Conservation (phyloP, 23 red algal genomes). For the Gracilaria gracilis region DNA sequence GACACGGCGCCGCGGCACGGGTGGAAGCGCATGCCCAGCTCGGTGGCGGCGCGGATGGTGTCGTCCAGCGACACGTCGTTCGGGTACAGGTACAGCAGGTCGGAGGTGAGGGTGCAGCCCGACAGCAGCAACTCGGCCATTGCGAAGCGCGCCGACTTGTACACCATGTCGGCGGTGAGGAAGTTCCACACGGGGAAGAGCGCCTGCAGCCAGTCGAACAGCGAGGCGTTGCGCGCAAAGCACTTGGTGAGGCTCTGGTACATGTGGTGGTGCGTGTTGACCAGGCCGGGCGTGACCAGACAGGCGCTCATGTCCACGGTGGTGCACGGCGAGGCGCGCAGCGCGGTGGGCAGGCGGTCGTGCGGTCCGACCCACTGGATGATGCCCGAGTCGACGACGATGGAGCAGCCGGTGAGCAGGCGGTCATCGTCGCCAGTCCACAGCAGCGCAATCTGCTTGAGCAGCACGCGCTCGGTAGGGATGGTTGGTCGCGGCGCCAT, state of each 20-base stretch:
- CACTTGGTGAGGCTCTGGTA: constrained; percentile 66
- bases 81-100: constrained; percentile 62
- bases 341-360: constrained; percentile 39
- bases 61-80: constrained; percentile 55
- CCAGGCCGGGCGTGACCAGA: constrained; percentile 45
- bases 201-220: constrained; percentile 57
- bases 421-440: constrained; percentile 54
- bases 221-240: constrained; percentile 42
- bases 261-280: constrained; percentile 76
- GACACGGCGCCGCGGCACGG: constrained; percentile 65
- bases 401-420: constrained; percentile 38
- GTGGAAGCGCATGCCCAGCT: constrained; percentile 58
- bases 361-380: constrained; percentile 63
- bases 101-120: constrained; percentile 58
- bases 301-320: constrained; percentile 63
- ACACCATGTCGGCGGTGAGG: constrained; percentile 66
- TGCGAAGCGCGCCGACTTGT: constrained; percentile 55
- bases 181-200: constrained; percentile 52
- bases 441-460: constrained; percentile 66
- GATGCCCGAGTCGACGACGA: constrained; percentile 57
- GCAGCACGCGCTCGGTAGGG: constrained; percentile 40
- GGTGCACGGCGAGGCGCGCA: constrained; percentile 25
- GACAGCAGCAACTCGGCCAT: constrained; percentile 61
- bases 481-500: background rate
- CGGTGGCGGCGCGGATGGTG: constrained; percentile 53